Base-by-base conservation (phyloP, 1,284 basidiomycete species). In the Earliella scabrosa region DNA sequence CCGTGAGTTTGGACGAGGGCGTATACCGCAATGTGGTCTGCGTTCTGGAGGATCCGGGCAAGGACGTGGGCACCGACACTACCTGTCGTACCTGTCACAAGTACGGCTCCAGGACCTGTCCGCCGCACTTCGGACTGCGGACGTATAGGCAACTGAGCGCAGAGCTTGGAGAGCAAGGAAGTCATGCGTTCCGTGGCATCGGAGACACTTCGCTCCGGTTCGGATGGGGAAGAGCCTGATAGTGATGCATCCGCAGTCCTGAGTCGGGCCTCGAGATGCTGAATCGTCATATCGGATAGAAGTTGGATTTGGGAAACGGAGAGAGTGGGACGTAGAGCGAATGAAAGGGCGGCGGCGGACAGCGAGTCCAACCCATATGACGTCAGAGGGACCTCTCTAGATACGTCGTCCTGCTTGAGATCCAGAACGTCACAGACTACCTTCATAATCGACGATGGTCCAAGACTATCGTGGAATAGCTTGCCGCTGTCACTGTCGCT, bases 301-400 rank as follows among this genome's bases (percentile, higher is more conserved):
- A 77, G 66, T 50, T 76, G 73, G 9, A 76, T 61, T 51, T 76
- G 74, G 0, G 73, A 69, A 29, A 76, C 62, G 26, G 64, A 46
- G 5, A 74, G 51, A 18, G 66, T 55, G 0, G 71, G 63, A 10
- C 68, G 68, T 20, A 77, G 65, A 1, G 66, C 63, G 39, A 66
- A 65, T 7, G 74, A 71, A 6, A 77, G 65, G 5, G 68, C 62
- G 1, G 68, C 67, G 1, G 76, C 75, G 9, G 69, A 67, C 2
- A 77, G 64, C 0, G 76, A 78, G 56, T 78, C 76, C 13, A 78
- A 62, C 10, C 76, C 77, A 51, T 75, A 78, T 5, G 70, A 62
- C 5, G 73, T 75, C 36, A 78, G 64, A 1, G 76, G 77, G 2
- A 75, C 72, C 21, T 74, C 70, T 3, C 57, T 55, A 7, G 66